These are phyloP conservation scores for Lachnellula hyalina DNA, from an alignment of 2,329 filamentous ascomycete genomes.

Conservation along the genomic window DNA sequence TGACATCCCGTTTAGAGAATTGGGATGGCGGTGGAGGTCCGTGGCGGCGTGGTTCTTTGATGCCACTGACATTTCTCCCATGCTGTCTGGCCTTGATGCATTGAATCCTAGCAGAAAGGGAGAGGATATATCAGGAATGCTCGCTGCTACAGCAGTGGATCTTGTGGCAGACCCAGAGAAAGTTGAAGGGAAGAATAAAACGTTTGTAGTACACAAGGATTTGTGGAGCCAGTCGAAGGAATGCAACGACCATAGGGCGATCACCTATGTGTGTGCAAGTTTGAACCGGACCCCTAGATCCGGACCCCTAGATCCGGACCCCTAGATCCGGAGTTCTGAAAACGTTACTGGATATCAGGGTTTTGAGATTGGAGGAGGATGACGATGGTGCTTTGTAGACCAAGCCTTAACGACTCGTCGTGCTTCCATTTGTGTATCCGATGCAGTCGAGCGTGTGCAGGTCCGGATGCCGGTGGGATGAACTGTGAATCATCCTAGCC, in stretches of 20 bases:
- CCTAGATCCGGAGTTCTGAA: constrained; percentile 42
- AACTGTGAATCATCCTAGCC: constrained; percentile 43
- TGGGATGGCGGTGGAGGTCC: constrained; percentile 44
- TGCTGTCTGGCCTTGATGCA: no score
- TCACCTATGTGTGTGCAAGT: constrained; percentile 32
- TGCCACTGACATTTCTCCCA: constrained; percentile 34
- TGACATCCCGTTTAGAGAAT: constrained; percentile 35
- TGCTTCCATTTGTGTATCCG: constrained; percentile 41
- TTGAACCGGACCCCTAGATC: constrained; percentile 32
- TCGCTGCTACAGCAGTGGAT: no score
- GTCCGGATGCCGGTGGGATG: constrained; percentile 40
- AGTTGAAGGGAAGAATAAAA: constrained; percentile 41
- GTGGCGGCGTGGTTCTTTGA: constrained; percentile 35
- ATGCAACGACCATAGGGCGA: constrained; percentile 46
- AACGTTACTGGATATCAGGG: constrained; percentile 36
- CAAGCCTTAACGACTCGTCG: constrained; percentile 38
- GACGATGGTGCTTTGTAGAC: constrained; percentile 37
- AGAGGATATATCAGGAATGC: no score
- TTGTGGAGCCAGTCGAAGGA: constrained; percentile 50
- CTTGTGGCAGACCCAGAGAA: no score
- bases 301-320: constrained; percentile 27
- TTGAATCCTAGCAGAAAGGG: no score
- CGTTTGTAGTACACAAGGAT: constrained; percentile 35
- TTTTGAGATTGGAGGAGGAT: constrained; percentile 36
- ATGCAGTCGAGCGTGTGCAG: constrained; percentile 43